These are phyloP conservation scores for Linum usitatissimum DNA, from an alignment of 345 rosid species.

Conservation along the genomic window DNA sequence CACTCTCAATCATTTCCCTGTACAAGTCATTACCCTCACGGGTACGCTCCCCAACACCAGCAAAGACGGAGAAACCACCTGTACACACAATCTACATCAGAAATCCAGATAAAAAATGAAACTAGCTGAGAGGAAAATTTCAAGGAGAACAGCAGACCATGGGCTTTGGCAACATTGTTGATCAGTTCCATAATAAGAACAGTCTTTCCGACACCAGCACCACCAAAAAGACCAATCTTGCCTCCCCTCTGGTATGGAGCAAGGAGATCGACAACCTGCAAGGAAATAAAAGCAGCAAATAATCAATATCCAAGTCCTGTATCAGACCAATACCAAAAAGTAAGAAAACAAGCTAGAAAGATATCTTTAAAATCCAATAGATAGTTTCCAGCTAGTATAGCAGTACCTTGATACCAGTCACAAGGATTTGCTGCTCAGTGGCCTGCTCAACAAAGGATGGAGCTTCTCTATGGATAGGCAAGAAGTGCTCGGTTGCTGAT, in stretches of 20 bases:
- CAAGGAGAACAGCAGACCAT: slow-evolving; percentile 4
- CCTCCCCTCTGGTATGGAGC: slow-evolving; percentile 20
- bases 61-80: slow-evolving; percentile 99
- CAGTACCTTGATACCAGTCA: slow-evolving; percentile 87
- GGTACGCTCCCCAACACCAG: slow-evolving; percentile 97
- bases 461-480: slow-evolving; percentile 97
- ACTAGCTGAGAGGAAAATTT: too few relatives aligned
- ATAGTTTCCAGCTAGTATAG: slow-evolving; percentile 14
- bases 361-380: background rate
- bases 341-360: background rate
- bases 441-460: slow-evolving; percentile 91
- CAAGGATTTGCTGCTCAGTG: slow-evolving; percentile 87
- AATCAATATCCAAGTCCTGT: background rate
- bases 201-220: slow-evolving; percentile 28
- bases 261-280: slow-evolving; percentile 18
- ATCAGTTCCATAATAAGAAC: slow-evolving; percentile 23
- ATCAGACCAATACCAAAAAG: too few relatives aligned
- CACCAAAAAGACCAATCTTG: slow-evolving; percentile 19
- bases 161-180: slow-evolving; percentile 21
- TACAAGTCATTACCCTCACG: slow-evolving; percentile 99
- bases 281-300: background rate
- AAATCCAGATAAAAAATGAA: background rate
- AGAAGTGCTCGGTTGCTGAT: slow-evolving; percentile 72
- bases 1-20: slow-evolving; percentile 98
- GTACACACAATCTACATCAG: slow-evolving; percentile 8